Conservation (phyloP, 352 stramenopile species). For the Aphanomyces stellatus region DNA sequence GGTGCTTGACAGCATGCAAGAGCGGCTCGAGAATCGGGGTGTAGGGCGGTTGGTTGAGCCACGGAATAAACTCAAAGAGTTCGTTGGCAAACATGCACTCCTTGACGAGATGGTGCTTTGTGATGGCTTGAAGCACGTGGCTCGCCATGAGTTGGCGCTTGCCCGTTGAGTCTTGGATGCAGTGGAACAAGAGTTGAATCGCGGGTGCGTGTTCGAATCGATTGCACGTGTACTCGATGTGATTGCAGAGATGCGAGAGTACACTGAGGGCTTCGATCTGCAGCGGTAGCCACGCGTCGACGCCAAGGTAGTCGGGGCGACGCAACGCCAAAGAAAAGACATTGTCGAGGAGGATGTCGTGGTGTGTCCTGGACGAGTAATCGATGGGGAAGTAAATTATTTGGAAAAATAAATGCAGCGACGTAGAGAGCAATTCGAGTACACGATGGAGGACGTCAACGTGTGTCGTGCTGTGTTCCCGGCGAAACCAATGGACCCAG, state of each 20-base stretch:
- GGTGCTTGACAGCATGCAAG: constrained; percentile 8
- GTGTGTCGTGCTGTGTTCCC: background rate
- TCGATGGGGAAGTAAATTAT: constrained; percentile 9
- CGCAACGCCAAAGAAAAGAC: background rate
- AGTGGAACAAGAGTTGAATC: background rate
- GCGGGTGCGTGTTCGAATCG: background rate
- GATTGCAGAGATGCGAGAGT: background rate
- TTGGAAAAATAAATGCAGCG: background rate
- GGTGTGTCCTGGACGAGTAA: background rate
- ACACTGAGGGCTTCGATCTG: constrained; percentile 1
- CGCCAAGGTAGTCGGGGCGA: background rate
- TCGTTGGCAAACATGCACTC: constrained; percentile 1
- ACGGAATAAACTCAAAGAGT: background rate
- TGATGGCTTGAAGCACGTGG: constrained; percentile 7
- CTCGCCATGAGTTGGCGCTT: background rate
- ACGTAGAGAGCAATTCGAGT: background rate
- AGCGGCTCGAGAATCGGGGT: background rate
- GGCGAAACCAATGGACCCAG: background rate
- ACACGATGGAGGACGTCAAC: background rate
- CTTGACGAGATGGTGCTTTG: constrained; percentile 10
- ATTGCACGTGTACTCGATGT: constrained; percentile 4
- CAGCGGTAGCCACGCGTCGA: background rate
- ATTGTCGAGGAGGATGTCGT: background rate
- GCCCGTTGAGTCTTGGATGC: background rate
- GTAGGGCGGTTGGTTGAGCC: constrained; percentile 8